Conservation (phyloP, 345 rosid species). For the Heritiera fomes region DNA sequence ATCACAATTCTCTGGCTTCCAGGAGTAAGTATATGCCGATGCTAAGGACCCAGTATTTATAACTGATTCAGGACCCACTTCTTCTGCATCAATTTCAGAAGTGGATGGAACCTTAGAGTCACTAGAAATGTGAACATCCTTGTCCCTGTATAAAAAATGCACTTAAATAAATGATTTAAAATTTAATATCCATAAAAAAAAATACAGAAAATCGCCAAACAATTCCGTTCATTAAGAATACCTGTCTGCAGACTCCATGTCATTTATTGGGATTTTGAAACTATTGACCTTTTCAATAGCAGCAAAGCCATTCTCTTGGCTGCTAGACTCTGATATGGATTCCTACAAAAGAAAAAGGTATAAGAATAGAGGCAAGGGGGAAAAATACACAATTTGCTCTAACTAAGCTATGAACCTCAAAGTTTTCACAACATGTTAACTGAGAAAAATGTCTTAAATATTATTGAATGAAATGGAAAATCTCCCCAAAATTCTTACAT, state of each 20-base stretch:
- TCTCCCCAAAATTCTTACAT: neutral
- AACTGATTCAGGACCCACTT: constrained; percentile 34
- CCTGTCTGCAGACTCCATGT: constrained; percentile 50
- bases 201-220: constrained; percentile 9
- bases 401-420: neutral
- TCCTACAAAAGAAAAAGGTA: constrained; percentile 44
- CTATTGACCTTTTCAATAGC: constrained; percentile 44
- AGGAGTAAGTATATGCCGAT: constrained; percentile 39
- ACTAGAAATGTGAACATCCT: constrained; percentile 35
- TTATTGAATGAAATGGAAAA: constrained; percentile 2
- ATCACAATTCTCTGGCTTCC: constrained; percentile 61
- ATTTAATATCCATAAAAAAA: neutral
- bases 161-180: constrained; percentile 21
- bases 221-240: constrained; percentile 31
- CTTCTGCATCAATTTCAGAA: constrained; percentile 43
- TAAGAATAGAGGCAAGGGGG: neutral
- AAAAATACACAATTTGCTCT: neutral
- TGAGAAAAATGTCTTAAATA: neutral
- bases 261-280: constrained; percentile 32
- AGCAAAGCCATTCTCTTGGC: constrained; percentile 56
- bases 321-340: constrained; percentile 48
- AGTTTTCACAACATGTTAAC: no score
- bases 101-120: constrained; percentile 37
- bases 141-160: constrained; percentile 49
- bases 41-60: constrained; percentile 35